Evolutionary conservation across 495 filamentous ascomycete genomes (phyloP), one percentile per base, ranked within the genome.

Genomic region (Hypoxylon perforatum): DNA sequence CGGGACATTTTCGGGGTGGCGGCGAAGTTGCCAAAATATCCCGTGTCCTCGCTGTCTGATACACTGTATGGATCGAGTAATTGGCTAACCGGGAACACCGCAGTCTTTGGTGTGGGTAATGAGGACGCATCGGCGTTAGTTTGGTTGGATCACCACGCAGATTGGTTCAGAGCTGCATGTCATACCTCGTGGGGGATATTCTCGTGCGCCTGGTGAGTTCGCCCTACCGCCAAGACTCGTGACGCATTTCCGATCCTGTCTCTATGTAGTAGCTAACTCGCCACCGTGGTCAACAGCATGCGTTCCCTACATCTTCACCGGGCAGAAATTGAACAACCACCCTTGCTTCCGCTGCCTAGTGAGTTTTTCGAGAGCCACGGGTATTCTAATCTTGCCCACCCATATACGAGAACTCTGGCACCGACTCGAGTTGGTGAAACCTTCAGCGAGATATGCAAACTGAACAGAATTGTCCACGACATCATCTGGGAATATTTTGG

Each of bases 131-230:
- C 69, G 3, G 69, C 69, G 23, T 48, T 59, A 18, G 58, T 5
- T 3, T 72, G 65, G 69, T 54, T 69, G 45, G 61, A 68, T 57
- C 49, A 60, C 23, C 65, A 72, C 38, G 42, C 60, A 54, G 61
- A 65, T 41, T 72, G 69, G 69, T 55, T 61, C 19, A 64, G 65
- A 44, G 65, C 69, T 46, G 69, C 69, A 21, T 60, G 59, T 30
- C 63, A 69, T 55, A 72, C 69, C 41, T 61, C 69, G 33, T 72
- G 69, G 69, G 69, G 69, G 9, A 59, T 69, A 10, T 72, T 72
- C 53, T 62, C 62, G 9, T 72, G 57, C 35, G 69, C 51, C 28
- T 64, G 65, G 69, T 72, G 10, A 61, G 69, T 59, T 19, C 6
- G 3, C 12, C 33, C 45, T 57, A 19, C 38, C 19, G 30, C 52